A percentile compares a stretch with the other conserved stretches of the same genome.
Evolutionary conservation across 768 basidiomycete species (phyloP).

Genomic region (Tricholoma sp.): DNA sequence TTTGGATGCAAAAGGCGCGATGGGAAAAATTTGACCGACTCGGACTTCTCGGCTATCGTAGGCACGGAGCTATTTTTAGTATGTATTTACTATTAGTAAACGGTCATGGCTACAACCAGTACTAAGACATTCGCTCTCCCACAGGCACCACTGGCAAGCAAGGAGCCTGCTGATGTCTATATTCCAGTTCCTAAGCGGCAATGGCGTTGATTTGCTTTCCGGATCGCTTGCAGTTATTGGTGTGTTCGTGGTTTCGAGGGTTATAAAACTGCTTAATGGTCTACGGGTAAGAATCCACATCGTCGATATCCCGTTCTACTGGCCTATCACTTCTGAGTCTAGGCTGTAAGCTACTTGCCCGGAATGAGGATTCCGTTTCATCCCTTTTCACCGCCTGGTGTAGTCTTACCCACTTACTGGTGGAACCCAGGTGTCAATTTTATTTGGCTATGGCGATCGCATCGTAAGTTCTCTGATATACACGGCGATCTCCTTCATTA

Average conservation of each 20-base stretch:
- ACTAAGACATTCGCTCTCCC: no score
- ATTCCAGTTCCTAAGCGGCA: conserved; percentile 9
- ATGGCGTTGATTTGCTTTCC: conserved; percentile 7
- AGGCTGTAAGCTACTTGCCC: conserved; percentile 33
- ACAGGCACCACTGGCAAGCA: no score
- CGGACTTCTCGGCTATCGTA: no score
- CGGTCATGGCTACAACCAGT: no score
- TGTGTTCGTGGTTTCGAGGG: conserved; percentile 26
- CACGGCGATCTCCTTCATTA: not conserved
- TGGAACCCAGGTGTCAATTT: conserved; percentile 37
- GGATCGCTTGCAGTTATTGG: conserved; percentile 10
- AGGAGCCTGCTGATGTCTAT: no score
- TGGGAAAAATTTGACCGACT: no score
- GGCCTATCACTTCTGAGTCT: not conserved
- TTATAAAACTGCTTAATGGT: conserved; percentile 24
- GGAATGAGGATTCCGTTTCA: conserved; percentile 37
- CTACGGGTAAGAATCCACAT: conserved; percentile 23
- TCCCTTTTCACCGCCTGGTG: conserved; percentile 33
- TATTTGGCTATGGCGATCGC: conserved; percentile 31
- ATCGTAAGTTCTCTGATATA: conserved; percentile 20
- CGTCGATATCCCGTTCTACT: not conserved
- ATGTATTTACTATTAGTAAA: no score
- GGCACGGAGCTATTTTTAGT: no score
- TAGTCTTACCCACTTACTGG: conserved; percentile 32
- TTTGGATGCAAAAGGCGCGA: no score